Evolutionary conservation across 768 basidiomycete species (phyloP).

Genomic region (Lepiota brunneoincarnata): DNA sequence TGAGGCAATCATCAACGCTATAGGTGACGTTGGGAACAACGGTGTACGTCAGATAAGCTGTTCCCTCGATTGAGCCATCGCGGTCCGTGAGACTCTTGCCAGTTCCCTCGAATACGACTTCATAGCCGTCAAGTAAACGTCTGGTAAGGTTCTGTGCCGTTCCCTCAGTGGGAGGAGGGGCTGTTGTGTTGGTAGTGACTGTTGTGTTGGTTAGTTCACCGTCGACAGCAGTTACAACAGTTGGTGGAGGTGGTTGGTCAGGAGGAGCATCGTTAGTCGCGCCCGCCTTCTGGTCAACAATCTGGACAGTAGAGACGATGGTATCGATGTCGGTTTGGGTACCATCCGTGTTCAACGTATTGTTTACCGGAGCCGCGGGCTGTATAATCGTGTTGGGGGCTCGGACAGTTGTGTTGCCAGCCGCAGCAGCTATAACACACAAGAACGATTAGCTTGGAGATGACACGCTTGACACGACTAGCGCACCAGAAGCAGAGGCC

Average conservation of each 20-base stretch:
- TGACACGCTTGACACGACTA: background rate
- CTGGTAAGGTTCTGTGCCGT: slow-evolving; percentile 13
- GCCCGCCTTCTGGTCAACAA: slow-evolving; percentile 39
- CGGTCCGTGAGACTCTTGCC: slow-evolving; percentile 31
- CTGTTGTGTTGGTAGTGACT: slow-evolving; percentile 18
- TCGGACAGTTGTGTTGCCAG: slow-evolving; percentile 18
- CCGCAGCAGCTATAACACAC: slow-evolving; percentile 16
- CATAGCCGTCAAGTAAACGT: slow-evolving; percentile 28
- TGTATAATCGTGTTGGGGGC: slow-evolving; percentile 17
- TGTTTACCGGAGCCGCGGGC: slow-evolving; percentile 2
- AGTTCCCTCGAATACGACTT: slow-evolving; percentile 37
- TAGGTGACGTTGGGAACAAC: slow-evolving; percentile 44
- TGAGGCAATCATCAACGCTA: slow-evolving; percentile 39
- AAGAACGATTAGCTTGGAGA: background rate
- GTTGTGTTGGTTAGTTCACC: slow-evolving; percentile 30
- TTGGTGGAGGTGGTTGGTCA: slow-evolving; percentile 32
- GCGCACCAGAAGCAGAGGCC: slow-evolving; percentile 20
- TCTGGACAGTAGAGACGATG: slow-evolving; percentile 31
- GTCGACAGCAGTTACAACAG: slow-evolving; percentile 42
- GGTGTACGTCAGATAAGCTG: slow-evolving; percentile 46
- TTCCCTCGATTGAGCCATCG: slow-evolving; percentile 46
- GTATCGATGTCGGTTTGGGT: slow-evolving; percentile 29
- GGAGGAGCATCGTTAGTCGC: slow-evolving; percentile 27
- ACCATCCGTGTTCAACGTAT: slow-evolving; percentile 18
- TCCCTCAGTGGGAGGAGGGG: slow-evolving; percentile 12